Conservation (phyloP, 768 basidiomycete species). For the Mycena galericulata region DNA sequence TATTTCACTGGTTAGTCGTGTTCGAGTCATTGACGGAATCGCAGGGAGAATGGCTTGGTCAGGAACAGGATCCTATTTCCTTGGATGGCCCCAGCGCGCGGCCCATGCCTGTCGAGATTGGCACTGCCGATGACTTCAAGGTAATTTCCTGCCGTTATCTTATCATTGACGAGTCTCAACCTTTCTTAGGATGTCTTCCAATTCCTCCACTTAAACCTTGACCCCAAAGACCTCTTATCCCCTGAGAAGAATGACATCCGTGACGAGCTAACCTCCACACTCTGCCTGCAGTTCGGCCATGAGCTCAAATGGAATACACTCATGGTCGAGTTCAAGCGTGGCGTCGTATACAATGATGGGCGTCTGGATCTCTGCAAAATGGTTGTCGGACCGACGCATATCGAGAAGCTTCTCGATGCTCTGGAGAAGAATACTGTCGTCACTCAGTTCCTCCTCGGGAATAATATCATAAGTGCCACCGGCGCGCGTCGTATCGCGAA, state of each 20-base stretch:
- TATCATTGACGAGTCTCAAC: background rate
- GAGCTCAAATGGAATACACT: slow-evolving; percentile 30
- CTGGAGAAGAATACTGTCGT: slow-evolving; percentile 27
- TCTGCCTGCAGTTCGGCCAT: slow-evolving; percentile 19
- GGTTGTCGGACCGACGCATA: slow-evolving; percentile 34
- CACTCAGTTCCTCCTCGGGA: slow-evolving; percentile 33
- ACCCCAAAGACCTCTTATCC: slow-evolving; percentile 26
- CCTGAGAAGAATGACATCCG: slow-evolving; percentile 15
- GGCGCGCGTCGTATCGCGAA: slow-evolving; percentile 33
- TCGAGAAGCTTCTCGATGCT: slow-evolving; percentile 33
- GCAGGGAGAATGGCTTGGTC: slow-evolving; percentile 23
- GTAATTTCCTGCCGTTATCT: background rate
- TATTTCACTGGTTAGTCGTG: background rate
- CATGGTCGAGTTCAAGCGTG: slow-evolving; percentile 35
- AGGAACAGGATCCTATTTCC: slow-evolving; percentile 30
- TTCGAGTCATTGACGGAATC: background rate
- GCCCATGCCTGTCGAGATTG: slow-evolving; percentile 35
- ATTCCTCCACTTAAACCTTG: slow-evolving; percentile 27
- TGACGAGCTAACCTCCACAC: slow-evolving; percentile 17
- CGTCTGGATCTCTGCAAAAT: slow-evolving; percentile 37
- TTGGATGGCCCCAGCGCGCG: slow-evolving; percentile 24
- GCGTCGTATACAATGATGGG: slow-evolving; percentile 32
- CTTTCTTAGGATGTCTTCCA: slow-evolving; percentile 26
- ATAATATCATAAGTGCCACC: slow-evolving; percentile 33
- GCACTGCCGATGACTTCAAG: slow-evolving; percentile 24